Percentiles rank a stretch among this genome's conserved stretches.
Conservation (phyloP, 2,329 filamentous ascomycete species). For the Botryotinia narcissicola region DNA sequence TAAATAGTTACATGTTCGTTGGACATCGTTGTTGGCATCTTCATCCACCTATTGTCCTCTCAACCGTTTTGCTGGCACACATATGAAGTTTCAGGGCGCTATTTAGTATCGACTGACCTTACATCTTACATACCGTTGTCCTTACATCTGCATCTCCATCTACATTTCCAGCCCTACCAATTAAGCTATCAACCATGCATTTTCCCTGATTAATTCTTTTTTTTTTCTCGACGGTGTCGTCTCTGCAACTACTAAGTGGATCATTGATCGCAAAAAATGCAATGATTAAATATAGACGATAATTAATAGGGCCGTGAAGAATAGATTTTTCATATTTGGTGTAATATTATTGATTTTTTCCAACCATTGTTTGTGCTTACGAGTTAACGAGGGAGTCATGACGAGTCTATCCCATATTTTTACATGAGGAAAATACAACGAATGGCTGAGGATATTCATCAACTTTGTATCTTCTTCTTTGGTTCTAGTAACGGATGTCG, state of each 20-base stretch:
- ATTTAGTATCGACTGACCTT: background rate
- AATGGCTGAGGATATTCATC: background rate
- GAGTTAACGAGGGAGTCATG: background rate
- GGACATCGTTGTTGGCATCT: background rate
- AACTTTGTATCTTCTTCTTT: background rate
- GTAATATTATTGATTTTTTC: background rate
- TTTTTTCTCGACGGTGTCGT: background rate
- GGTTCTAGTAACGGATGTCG: background rate
- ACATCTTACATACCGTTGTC: background rate
- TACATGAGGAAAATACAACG: background rate
- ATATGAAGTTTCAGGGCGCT: background rate
- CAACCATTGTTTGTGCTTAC: background rate
- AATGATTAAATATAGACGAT: slow-evolving; percentile 8
- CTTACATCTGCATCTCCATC: background rate
- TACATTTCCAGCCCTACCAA: slow-evolving; percentile 19
- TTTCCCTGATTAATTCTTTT: background rate
- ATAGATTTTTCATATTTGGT: no score
- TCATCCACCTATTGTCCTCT: background rate
- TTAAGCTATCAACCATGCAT: background rate
- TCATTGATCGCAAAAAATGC: background rate
- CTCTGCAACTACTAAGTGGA: background rate
- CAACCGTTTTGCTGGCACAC: slow-evolving; percentile 1
- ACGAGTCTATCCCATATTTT: background rate
- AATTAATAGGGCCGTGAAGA: slow-evolving; percentile 17
- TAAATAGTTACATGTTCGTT: slow-evolving; percentile 4